These are phyloP conservation scores for Bruguiera parviflora DNA, from an alignment of 345 rosid genomes.

Conservation along the genomic window DNA sequence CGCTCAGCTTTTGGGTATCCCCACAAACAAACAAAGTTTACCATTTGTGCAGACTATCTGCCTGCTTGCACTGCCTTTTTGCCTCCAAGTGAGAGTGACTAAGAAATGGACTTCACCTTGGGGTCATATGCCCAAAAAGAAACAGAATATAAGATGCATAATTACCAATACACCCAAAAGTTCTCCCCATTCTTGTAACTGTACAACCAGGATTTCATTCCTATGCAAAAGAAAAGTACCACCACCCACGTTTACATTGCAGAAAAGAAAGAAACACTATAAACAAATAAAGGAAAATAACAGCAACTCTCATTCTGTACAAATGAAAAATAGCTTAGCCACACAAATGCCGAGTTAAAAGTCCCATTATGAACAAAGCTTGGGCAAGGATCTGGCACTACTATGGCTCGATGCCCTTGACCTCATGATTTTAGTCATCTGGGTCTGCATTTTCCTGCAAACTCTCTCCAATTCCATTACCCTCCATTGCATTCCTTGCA, in stretches of 20 bases:
- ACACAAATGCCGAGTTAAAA: slow-evolving; percentile 1
- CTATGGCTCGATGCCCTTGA: slow-evolving; percentile 46
- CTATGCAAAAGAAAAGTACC: slow-evolving; percentile 2
- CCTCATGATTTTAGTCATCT: slow-evolving; percentile 69
- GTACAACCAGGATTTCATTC: slow-evolving; percentile 31
- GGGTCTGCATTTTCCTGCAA: slow-evolving; percentile 75
- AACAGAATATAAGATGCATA: slow-evolving; percentile 4
- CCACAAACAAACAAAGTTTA: not conserved
- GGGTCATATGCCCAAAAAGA: too few relatives aligned
- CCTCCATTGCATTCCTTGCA: slow-evolving; percentile 82
- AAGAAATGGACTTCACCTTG: too few relatives aligned
- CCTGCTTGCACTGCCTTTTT: slow-evolving; percentile 19
- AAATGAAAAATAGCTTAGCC: slow-evolving; percentile 8
- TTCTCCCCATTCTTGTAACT: slow-evolving; percentile 22
- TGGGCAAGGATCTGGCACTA: slow-evolving; percentile 64
- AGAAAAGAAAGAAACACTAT: slow-evolving; percentile 13
- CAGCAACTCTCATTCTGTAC: slow-evolving; percentile 18
- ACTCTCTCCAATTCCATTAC: slow-evolving; percentile 83
- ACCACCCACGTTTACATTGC: slow-evolving; percentile 15
- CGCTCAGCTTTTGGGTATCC: not conserved
- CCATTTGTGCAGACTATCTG: not conserved
- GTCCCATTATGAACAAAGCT: slow-evolving; percentile 65
- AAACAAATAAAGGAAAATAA: not conserved
- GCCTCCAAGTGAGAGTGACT: slow-evolving; percentile 1
- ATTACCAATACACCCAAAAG: slow-evolving; percentile 11